These are phyloP conservation scores for Tephrocybe sp. DNA, from an alignment of 768 basidiomycete species.

Conservation along the genomic window DNA sequence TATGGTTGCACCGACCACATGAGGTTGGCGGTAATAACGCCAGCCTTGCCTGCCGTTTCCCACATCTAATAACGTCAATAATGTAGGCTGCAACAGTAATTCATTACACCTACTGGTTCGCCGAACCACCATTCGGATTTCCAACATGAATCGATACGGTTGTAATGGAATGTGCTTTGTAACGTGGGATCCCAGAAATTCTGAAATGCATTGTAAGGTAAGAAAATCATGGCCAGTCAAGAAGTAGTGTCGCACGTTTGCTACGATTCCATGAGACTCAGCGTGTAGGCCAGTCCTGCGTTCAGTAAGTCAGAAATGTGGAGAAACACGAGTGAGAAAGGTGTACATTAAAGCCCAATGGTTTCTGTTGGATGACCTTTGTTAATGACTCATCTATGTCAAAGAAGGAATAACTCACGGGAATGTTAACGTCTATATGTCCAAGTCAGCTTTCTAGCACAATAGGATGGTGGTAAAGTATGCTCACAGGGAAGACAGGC, in stretches of 20 bases:
- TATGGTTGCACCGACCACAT: constrained; percentile 81
- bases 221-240: no score
- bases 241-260: constrained; percentile 62
- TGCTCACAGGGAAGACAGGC: constrained; percentile 81
- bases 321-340: background rate
- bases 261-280: constrained; percentile 90
- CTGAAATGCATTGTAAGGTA: no score
- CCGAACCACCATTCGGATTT: constrained; percentile 83
- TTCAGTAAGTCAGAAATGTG: background rate
- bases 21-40: constrained; percentile 76
- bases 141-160: constrained; percentile 59
- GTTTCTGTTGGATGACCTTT: constrained; percentile 53
- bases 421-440: constrained; percentile 81
- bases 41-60: constrained; percentile 80
- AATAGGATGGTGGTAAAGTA: background rate
- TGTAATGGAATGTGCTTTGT: constrained; percentile 70
- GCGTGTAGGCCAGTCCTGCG: constrained; percentile 85
- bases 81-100: background rate
- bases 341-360: constrained; percentile 86
- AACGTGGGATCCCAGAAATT: constrained; percentile 84
- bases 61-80: constrained; percentile 63
- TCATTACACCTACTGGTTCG: constrained; percentile 61
- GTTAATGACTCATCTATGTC: background rate
- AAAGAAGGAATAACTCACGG: constrained; percentile 54
- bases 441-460: background rate